phyloP scores from a whole-genome alignment of 1,284 basidiomycete genomes.

The Papiliotrema terrestris region DNA sequence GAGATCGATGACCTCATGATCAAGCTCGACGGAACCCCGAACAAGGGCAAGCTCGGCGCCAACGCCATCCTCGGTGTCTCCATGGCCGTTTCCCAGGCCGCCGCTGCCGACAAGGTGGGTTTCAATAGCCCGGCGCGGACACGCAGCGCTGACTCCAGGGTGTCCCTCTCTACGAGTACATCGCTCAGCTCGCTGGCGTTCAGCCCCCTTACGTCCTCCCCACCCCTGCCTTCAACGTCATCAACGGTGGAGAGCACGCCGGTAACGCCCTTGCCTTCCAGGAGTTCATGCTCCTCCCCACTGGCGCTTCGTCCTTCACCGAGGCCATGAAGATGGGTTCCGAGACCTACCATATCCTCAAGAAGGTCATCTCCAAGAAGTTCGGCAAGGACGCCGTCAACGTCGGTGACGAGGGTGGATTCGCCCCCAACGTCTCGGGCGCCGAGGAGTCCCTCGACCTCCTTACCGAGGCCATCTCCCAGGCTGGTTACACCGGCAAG shows the following conservation, averaged over 20 bases:
- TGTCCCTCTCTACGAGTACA: constrained; percentile 93
- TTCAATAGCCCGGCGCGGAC: neutral
- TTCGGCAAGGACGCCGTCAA: constrained; percentile 99
- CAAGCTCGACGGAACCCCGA: constrained; percentile 94
- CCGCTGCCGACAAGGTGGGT: constrained; percentile 74
- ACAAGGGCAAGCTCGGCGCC: constrained; percentile 99
- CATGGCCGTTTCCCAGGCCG: constrained; percentile 92
- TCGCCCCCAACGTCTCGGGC: constrained; percentile 95
- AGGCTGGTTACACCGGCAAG: constrained; percentile 97
- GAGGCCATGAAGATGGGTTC: constrained; percentile 99
- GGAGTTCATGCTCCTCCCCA: constrained; percentile 99
- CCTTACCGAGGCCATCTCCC: constrained; percentile 90
- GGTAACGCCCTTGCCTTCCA: constrained; percentile 99
- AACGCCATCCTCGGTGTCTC: constrained; percentile 99
- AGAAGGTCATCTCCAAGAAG: constrained; percentile 99
- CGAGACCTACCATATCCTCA: constrained; percentile 97
- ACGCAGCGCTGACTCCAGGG: constrained; percentile 50
- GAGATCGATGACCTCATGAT: constrained; percentile 98
- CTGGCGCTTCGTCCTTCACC: constrained; percentile 83
- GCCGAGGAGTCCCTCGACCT: constrained; percentile 98
- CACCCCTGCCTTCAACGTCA: constrained; percentile 94
- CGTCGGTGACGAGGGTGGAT: constrained; percentile 99
- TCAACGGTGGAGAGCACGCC: constrained; percentile 99
- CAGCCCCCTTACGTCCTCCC: constrained; percentile 91
- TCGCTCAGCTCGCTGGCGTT: constrained; percentile 91